These are phyloP conservation scores for Bretschneidera sinensis DNA, from an alignment of 345 rosid species.

Conservation along the genomic window DNA sequence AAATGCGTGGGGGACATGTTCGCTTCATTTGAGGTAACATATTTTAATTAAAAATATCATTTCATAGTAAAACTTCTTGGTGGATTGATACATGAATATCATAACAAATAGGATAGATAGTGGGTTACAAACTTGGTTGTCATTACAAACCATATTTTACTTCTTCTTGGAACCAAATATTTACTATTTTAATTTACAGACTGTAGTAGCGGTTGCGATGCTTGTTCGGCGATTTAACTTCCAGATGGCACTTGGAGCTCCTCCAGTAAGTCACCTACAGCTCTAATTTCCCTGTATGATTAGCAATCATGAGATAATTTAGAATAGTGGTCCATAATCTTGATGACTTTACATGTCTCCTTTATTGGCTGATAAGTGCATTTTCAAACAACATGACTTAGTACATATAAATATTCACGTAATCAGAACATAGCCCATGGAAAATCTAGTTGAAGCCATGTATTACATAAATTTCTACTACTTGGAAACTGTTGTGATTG, in stretches of 20 bases:
- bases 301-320: conserved; percentile 1
- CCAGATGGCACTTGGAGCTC: conserved; percentile 76
- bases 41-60: no score
- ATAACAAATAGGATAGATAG: no score
- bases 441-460: no score
- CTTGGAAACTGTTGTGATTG: background rate
- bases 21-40: conserved; percentile 93
- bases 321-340: background rate
- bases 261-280: conserved; percentile 52
- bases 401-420: no score
- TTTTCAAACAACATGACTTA: no score
- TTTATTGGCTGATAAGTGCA: no score
- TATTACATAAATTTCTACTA: background rate
- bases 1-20: conserved; percentile 98
- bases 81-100: no score
- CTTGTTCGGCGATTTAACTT: conserved; percentile 75
- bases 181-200: conserved; percentile 35
- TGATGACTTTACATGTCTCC: background rate
- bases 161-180: no score
- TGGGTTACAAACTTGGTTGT: no score
- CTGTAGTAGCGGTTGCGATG: conserved; percentile 80
- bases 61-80: background rate
- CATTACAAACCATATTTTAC: no score
- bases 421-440: no score
- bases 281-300: no score